These are phyloP conservation scores for Clitocybe nebularis DNA, from an alignment of 1,284 basidiomycete species.

Conservation along the genomic window DNA sequence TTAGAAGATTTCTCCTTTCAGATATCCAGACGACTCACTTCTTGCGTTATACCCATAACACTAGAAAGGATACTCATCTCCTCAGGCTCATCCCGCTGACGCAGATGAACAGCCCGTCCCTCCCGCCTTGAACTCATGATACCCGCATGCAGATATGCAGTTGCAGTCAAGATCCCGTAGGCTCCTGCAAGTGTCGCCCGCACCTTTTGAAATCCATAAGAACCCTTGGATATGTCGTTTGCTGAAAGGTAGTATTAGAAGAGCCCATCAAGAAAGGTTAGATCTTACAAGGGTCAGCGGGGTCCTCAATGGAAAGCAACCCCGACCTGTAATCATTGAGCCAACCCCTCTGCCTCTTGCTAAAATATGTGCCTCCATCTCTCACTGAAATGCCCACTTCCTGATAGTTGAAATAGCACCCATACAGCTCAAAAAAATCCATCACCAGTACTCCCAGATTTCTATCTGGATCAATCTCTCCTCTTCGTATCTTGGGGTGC, in stretches of 20 bases:
- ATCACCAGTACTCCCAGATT: constrained; percentile 92
- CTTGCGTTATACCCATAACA: constrained; percentile 80
- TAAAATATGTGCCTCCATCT: constrained; percentile 82
- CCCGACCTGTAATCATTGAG: constrained; percentile 55
- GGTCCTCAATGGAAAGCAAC: constrained; percentile 89
- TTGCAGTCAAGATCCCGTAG: constrained; percentile 75
- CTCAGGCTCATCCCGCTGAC: constrained; percentile 46
- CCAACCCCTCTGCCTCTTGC: constrained; percentile 81
- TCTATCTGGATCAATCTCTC: constrained; percentile 81
- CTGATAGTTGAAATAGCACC: constrained; percentile 87
- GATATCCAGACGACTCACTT: constrained; percentile 46
- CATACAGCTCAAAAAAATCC: constrained; percentile 97
- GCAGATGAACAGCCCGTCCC: constrained; percentile 43
- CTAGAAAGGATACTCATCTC: constrained; percentile 78
- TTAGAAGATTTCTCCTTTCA: constrained; percentile 9
- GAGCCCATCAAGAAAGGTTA: constrained; percentile 6
- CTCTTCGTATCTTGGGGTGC: constrained; percentile 90
- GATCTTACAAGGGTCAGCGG: constrained; percentile 78
- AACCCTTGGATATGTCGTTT: constrained; percentile 91
- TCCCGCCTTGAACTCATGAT: constrained; percentile 52
- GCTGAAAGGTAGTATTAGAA: constrained; percentile 38
- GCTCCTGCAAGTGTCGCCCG: constrained; percentile 85
- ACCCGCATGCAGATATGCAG: constrained; percentile 54
- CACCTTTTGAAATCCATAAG: constrained; percentile 82
- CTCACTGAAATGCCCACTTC: constrained; percentile 88